Evolutionary conservation across 257 asterid genomes (phyloP).

Genomic region (Linaria vulgaris): DNA sequence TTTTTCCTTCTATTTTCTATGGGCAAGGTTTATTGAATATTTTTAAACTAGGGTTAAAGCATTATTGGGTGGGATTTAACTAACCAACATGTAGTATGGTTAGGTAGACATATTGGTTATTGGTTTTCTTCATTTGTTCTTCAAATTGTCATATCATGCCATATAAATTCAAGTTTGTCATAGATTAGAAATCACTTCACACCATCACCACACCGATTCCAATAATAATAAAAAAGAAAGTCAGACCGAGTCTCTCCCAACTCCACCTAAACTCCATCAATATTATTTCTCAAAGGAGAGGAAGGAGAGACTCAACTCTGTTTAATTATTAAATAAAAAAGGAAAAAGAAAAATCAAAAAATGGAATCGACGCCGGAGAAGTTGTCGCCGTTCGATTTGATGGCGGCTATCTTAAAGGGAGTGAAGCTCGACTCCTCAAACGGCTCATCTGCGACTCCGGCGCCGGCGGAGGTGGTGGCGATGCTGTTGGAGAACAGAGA

Average conservation of each 20-base stretch:
- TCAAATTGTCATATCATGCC: no score
- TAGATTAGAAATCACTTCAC: no score
- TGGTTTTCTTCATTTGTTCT: no score
- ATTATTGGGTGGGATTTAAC: no score
- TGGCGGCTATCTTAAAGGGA: constrained; percentile 75
- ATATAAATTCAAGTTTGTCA: constrained; percentile 4
- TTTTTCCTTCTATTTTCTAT: no score
- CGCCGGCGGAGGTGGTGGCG: constrained; percentile 54
- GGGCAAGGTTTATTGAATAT: no score
- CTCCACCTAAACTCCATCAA: constrained; percentile 27
- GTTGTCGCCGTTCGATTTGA: constrained; percentile 79
- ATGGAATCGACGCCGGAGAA: constrained; percentile 70
- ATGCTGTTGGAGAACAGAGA: constrained; percentile 78
- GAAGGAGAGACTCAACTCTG: constrained; percentile 40
- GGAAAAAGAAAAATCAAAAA: not conserved
- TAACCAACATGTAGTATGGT: no score
- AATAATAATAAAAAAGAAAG: constrained; percentile 18
- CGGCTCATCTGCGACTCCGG: constrained; percentile 50
- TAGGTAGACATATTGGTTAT: no score
- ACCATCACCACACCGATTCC: constrained; percentile 5
- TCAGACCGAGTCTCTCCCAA: constrained; percentile 41
- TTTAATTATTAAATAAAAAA: no score
- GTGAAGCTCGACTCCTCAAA: constrained; percentile 59
- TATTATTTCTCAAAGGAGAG: constrained; percentile 5
- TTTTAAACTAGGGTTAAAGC: no score